Base-by-base conservation (phyloP, 177 flowering plant genomes). In the Vitis hybrid region DNA sequence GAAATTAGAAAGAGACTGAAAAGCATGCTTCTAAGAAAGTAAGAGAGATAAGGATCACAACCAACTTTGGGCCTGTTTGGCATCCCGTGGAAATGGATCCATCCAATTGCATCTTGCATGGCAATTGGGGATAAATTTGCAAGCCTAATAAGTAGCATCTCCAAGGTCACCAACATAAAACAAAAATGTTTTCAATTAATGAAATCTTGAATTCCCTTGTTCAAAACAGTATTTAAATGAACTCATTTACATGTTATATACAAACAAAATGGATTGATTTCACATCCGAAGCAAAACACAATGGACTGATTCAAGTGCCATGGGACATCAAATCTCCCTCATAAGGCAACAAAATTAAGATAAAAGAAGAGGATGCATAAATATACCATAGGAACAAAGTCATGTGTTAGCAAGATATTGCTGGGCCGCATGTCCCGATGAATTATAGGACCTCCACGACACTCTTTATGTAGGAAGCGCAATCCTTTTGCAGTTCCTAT, bases 391-490 rank as follows among this genome's bases (percentile, higher is more conserved):
- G 90, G 90, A 65, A 84, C 83, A 68, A 76, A 85, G 64, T 88
- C 89, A 73, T 88, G 89, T 16, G 90, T 88, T 66, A 88, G 87
- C 6, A 85, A 71, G 66, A 86, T 85, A 67, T 88, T 85, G 79
- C 89, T 83, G 10, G 90, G 90, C 52, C 89, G 79, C 79, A 88
- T 62, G 74, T 86, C 89, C 9, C 89, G 70, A 60, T 86, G 90
- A 63, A 88, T 77, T 53, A 88, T 81, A 66, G 89, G 87, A 67
- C 89, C 82, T 45, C 86, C 88, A 58, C 88, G 83, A n/a, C 90
- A 87, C 62, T 88, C 90, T 75, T 88, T 87, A 65, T 88, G 92
- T 62, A 88, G 86, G 78, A 79, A 86, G 57, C 87, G 86, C 74
- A 88, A 74, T 26, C 89, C 92, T 75, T 83, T 86, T 57, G 89